Percentiles rank a stretch among this genome's conserved stretches.
Evolutionary conservation across 164 flowering plant genomes (phyloP).

Genomic region (Hamamelis virginiana): DNA sequence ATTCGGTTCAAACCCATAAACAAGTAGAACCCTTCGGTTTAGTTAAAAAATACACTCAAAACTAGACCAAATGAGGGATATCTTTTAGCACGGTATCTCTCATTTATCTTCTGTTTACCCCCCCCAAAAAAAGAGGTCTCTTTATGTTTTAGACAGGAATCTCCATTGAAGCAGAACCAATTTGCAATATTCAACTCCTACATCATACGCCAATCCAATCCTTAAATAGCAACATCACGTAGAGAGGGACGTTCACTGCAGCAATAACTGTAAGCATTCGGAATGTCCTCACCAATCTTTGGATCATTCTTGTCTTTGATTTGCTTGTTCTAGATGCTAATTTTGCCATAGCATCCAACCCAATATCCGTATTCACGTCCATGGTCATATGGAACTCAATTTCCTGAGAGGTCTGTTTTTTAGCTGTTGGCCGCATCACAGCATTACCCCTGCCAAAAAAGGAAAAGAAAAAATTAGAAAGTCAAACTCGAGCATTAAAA

Average conservation of each 20-base stretch:
- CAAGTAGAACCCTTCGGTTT: too few species aligned
- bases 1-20: too few species aligned
- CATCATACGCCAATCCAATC: slow-evolving; percentile 75
- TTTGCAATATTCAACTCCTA: not conserved
- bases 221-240: slow-evolving; percentile 84
- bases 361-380: slow-evolving; percentile 36
- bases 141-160: not conserved
- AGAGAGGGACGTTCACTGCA: slow-evolving; percentile 73
- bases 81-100: too few species aligned
- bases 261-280: slow-evolving; percentile 54
- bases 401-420: slow-evolving; percentile 42
- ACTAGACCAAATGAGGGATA: too few species aligned
- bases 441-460: slow-evolving; percentile 61
- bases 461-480: not conserved
- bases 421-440: slow-evolving; percentile 67
- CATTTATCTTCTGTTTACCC: too few species aligned
- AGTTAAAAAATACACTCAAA: too few species aligned
- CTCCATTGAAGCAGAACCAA: not conserved
- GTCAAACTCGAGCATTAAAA: not conserved
- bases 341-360: slow-evolving; percentile 27
- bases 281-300: slow-evolving; percentile 44
- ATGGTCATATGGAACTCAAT: slow-evolving; percentile 24
- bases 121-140: too few species aligned
- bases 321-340: slow-evolving; percentile 35
- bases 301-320: slow-evolving; percentile 41